A percentile compares a stretch with the other conserved stretches of the same genome.
Conservation (phyloP, 83 land plant species). For the Picea abies region DNA sequence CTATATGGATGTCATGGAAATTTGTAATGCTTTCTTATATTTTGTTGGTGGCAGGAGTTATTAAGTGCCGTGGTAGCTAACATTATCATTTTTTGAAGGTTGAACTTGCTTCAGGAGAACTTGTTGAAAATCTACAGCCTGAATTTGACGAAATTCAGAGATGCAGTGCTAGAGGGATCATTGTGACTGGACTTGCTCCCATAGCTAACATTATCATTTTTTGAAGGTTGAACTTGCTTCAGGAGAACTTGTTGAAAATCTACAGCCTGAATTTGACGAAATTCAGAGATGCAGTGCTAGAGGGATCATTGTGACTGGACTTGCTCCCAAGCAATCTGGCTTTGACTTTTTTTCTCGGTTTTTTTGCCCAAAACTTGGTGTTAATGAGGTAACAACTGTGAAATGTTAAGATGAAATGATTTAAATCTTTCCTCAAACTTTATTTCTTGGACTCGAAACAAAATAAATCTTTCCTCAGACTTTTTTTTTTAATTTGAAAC, state of each 20-base stretch:
- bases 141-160: constrained; percentile 47
- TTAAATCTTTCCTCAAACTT: too few species aligned
- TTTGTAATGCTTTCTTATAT: not conserved
- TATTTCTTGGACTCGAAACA: too few species aligned
- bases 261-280: constrained; percentile 60
- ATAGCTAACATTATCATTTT: not conserved
- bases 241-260: constrained; percentile 42
- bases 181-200: constrained; percentile 60
- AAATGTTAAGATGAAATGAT: not conserved
- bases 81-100: constrained; percentile 32
- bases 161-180: constrained; percentile 52
- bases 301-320: constrained; percentile 68
- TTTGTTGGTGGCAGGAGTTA: not conserved
- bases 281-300: constrained; percentile 38
- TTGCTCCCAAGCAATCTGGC: constrained; percentile 46
- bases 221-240: constrained; percentile 62
- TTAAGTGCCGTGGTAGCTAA: not conserved
- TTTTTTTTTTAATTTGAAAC: not conserved
- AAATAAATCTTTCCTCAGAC: too few species aligned
- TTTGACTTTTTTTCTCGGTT: constrained; percentile 75
- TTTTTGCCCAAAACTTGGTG: constrained; percentile 69
- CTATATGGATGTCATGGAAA: not conserved
- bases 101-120: constrained; percentile 57
- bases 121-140: constrained; percentile 53
- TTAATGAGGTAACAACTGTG: constrained; percentile 62